Conservation (phyloP, 495 filamentous ascomycete species). For the Xylaria intraflava region DNA sequence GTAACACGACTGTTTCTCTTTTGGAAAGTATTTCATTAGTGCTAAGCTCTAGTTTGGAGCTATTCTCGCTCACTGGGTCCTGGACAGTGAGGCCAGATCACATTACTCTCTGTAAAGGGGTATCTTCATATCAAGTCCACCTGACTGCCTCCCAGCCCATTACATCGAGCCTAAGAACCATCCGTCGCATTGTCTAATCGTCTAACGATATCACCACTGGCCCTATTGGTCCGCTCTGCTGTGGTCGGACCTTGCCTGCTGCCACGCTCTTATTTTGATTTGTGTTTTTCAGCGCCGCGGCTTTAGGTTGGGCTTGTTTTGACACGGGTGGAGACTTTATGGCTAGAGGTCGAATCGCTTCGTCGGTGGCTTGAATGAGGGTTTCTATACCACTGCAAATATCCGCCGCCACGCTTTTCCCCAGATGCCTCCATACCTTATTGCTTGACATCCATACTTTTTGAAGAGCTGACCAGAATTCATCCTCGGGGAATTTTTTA, state of each 20-base stretch:
- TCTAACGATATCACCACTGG: slow-evolving; percentile 20
- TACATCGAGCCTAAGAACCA: slow-evolving; percentile 13
- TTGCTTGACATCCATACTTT: slow-evolving; percentile 32
- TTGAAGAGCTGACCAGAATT: slow-evolving; percentile 34
- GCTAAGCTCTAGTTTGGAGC: not conserved
- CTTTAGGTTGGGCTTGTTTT: slow-evolving; percentile 19
- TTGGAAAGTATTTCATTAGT: not conserved
- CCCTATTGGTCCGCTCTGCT: slow-evolving; percentile 1
- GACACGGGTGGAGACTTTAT: slow-evolving; percentile 17
- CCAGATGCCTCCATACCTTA: slow-evolving; percentile 27
- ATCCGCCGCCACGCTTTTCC: slow-evolving; percentile 27
- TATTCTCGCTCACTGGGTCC: too few relatives aligned
- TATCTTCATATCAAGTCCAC: not conserved
- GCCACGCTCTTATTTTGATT: slow-evolving; percentile 18
- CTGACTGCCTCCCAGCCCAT: slow-evolving; percentile 11
- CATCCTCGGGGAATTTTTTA: slow-evolving; percentile 26
- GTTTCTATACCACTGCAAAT: slow-evolving; percentile 29
- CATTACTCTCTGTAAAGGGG: slow-evolving; percentile 1
- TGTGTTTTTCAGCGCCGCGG: slow-evolving; percentile 11
- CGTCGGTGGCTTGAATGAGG: slow-evolving; percentile 27
- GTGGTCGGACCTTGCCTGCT: slow-evolving; percentile 15
- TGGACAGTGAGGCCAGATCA: not conserved
- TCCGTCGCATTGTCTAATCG: slow-evolving; percentile 11
- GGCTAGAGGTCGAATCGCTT: slow-evolving; percentile 18
- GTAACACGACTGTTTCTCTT: not conserved